Evolutionary conservation across 106 monocot species (phyloP), one percentile per base, ranked within the genome.

Genomic region (Acanthochlamys bracteata): DNA sequence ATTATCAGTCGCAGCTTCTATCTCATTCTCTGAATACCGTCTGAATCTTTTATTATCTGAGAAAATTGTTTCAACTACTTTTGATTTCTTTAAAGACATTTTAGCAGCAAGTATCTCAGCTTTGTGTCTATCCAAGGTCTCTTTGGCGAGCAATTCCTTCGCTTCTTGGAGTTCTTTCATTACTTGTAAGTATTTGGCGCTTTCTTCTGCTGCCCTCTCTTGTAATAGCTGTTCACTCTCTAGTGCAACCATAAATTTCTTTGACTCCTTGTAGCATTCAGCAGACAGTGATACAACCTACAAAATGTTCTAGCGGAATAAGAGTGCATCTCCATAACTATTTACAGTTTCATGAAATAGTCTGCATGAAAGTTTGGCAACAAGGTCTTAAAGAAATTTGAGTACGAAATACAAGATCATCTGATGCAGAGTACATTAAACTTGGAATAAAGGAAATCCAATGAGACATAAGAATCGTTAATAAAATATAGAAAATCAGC

Each of bases 1-100:
- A 66, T 82, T 82, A 77, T 87, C 75, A 39, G 94, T 95, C 20
- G 94, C 94, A 59, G 53, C 15, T 64, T 79, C 84, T 67, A 95
- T 95, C 59, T 95, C 86, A 40, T 73, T 49, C 43, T 55, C 75
- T n/a, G 83, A 77, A 66, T 89, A 94, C 26, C 75, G 66, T 49
- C 74, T 71, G 63, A 75, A 89, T 45, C 56, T 75, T 72, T 69
- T 77, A 23, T 69, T 66, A 61, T 46, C 64, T 60, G 72, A 78
- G 19, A 83, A 71, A 25, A 83, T 43, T 42, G 53, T 73, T 69
- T 86, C 73, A 0, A 81, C 59, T 49, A 74, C 52, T 46, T 70
- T 67, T 55, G 42, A 58, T 71, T 78, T 89, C 43, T 86, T 79
- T 16, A 61, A 51, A 8, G 74, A 71, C 59, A 74, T 59, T 52